Base-by-base conservation (phyloP, 2,329 filamentous ascomycete species). In the Colletotrichum sp. region DNA sequence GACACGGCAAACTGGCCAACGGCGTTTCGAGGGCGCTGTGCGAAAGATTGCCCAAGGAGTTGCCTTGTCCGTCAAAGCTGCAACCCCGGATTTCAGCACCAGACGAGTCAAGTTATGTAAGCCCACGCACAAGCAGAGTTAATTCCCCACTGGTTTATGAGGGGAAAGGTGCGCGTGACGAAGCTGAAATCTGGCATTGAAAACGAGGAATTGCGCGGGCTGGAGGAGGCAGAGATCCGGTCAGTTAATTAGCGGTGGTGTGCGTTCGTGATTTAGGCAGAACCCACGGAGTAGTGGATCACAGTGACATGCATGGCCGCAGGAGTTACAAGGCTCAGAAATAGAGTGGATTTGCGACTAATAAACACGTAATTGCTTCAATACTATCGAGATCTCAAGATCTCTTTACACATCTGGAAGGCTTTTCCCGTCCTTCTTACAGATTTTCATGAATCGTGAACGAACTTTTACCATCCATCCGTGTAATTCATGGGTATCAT, bases 391-490 rank as follows among this genome's bases (percentile, higher is more conserved):
- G 57, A 60, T 57, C n/a, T 32, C 21, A 60, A 26, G 36, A 73
- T 69, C 73, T 62, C 73, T 34, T 59, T 76, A 76, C 64, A 76
- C 26, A 76, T 76, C 73, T 76, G 73, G 73, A 76, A 76, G 73
- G 73, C 73, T 76, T 77, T 77, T 77, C 75, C 71, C 71, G 72
- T 74, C 71, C 75, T 77, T 74, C 71, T 77, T 74, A 74, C 75
- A 77, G 75, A 77, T 77, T 30, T 63, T 75, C 66, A 75, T 77
- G 75, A 73, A 73, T 30, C 70, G 36, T 69, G 57, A 62, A 76
- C 69, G 73, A 64, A 73, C 57, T 73, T 73, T 69, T 69, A 76
- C 59, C 70, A 73, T 73, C 73, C 73, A 75, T 75, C 66, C 66
- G 67, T 52, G 64, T 30, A 21, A 32, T 67, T 60, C 72, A 77